A percentile compares a stretch with the other conserved stretches of the same genome.
phyloP scores from a whole-genome alignment of 2,329 filamentous ascomycete species.

The Thielaviopsis punctulata region DNA sequence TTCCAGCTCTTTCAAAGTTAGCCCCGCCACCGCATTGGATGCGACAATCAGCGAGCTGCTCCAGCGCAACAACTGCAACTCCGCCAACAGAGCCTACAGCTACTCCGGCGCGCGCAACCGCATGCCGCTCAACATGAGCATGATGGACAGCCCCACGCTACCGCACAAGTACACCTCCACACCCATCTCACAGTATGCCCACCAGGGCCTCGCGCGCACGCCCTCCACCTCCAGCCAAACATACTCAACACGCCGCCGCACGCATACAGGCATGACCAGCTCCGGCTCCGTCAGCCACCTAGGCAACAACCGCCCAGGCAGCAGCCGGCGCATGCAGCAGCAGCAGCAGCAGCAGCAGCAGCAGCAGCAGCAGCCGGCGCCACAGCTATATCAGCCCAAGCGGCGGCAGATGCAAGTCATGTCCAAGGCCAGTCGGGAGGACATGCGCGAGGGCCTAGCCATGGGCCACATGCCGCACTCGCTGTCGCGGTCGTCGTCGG shows the following conservation, averaged over 20 bases:
- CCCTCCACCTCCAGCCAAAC: conserved; percentile 4
- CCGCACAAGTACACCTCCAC: conserved; percentile 6
- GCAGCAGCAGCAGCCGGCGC: not conserved
- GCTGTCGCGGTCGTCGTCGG: not conserved
- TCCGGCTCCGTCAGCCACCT: conserved; percentile 5
- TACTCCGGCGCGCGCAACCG: conserved; percentile 7
- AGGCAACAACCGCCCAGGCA: not conserved
- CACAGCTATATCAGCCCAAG: not conserved
- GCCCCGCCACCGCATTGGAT: conserved; percentile 19
- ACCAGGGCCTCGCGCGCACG: not conserved
- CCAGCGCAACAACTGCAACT: conserved; percentile 37
- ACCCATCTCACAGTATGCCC: not conserved
- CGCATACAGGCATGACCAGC: conserved; percentile 6
- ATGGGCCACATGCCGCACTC: not conserved
- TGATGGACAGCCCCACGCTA: conserved; percentile 21
- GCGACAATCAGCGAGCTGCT: conserved; percentile 34
- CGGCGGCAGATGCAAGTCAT: conserved; percentile 6
- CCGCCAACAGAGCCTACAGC: conserved; percentile 24
- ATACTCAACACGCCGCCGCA: conserved; percentile 1
- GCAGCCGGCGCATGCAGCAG: not conserved
- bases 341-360: not conserved
- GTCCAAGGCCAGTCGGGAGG: conserved; percentile 10
- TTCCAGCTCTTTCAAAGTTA: conserved; percentile 6
- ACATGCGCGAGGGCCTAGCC: conserved; percentile 5
- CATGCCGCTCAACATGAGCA: conserved; percentile 10